phyloP scores from a whole-genome alignment of 768 basidiomycete genomes.

The Zangia roseola region DNA sequence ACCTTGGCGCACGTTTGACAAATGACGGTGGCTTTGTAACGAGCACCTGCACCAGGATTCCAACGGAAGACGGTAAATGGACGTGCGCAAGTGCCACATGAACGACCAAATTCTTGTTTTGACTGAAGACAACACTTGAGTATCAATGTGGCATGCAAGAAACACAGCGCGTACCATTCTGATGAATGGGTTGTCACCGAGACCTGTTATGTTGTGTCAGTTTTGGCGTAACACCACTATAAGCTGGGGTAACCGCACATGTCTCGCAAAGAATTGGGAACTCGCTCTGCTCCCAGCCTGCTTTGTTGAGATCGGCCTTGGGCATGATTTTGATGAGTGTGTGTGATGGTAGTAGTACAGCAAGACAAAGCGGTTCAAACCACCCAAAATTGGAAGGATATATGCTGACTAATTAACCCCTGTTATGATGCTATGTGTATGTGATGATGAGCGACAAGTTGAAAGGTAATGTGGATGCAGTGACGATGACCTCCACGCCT shows the following conservation, averaged over 20 bases:
- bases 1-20: conserved; percentile 97
- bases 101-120: conserved; percentile 94
- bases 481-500: conserved; percentile 83
- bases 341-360: background rate
- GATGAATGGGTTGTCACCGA: conserved; percentile 89
- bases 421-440: conserved; percentile 40
- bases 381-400: conserved; percentile 6
- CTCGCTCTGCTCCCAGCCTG: conserved; percentile 91
- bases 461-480: conserved; percentile 88
- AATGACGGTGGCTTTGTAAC: conserved; percentile 96
- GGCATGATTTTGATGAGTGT: conserved; percentile 45
- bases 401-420: conserved; percentile 29
- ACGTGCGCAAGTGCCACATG: conserved; percentile 96
- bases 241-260: conserved; percentile 48
- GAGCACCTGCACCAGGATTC: conserved; percentile 92
- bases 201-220: conserved; percentile 45
- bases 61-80: conserved; percentile 98
- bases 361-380: too few relatives aligned
- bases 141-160: background rate
- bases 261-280: conserved; percentile 94
- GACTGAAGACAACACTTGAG: conserved; percentile 66
- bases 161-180: conserved; percentile 68
- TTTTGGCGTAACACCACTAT: background rate
- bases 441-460: conserved; percentile 66
- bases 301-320: conserved; percentile 93